phyloP scores from a whole-genome alignment of 2,329 filamentous ascomycete genomes.

The Cladosporium sp. region DNA sequence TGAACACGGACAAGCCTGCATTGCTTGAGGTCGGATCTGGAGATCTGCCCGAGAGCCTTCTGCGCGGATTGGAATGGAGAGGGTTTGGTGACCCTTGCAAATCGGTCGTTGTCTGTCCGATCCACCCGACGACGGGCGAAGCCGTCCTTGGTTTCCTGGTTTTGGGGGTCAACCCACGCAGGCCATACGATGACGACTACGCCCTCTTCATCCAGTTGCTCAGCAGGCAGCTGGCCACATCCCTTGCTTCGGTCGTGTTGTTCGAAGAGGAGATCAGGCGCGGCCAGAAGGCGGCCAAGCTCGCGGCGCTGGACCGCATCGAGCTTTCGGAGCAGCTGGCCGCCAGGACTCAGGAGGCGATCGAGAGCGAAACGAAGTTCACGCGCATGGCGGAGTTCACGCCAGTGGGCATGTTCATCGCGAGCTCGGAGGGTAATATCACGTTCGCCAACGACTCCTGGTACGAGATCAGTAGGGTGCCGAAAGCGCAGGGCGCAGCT shows the following conservation, averaged over 20 bases:
- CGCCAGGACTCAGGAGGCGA: slow-evolving; percentile 51
- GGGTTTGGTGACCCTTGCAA: slow-evolving; percentile 66
- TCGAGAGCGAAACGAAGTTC: slow-evolving; percentile 66
- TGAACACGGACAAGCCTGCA: slow-evolving; percentile 60
- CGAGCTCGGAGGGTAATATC: slow-evolving; percentile 63
- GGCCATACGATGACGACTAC: slow-evolving; percentile 76
- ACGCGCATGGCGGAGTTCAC: slow-evolving; percentile 79
- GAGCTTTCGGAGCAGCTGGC: slow-evolving; percentile 71
- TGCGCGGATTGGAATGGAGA: slow-evolving; percentile 62
- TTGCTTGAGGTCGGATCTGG: slow-evolving; percentile 60
- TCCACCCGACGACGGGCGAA: slow-evolving; percentile 70
- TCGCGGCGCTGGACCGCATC: slow-evolving; percentile 70
- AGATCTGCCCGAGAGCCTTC: slow-evolving; percentile 57
- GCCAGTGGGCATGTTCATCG: slow-evolving; percentile 79
- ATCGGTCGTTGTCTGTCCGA: slow-evolving; percentile 69
- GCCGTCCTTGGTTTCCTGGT: slow-evolving; percentile 71
- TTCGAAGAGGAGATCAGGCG: slow-evolving; percentile 78
- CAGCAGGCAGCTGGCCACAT: slow-evolving; percentile 69
- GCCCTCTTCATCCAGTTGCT: slow-evolving; percentile 69
- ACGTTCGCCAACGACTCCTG: slow-evolving; percentile 78
- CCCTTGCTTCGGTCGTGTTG: slow-evolving; percentile 71
- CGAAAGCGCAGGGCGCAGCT: slow-evolving; percentile 50
- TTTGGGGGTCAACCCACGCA: slow-evolving; percentile 69
- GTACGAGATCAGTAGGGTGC: slow-evolving; percentile 61
- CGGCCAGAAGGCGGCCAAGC: slow-evolving; percentile 64